Base-by-base conservation (phyloP, 164 flowering plant genomes). In the Berberis thunbergii region DNA sequence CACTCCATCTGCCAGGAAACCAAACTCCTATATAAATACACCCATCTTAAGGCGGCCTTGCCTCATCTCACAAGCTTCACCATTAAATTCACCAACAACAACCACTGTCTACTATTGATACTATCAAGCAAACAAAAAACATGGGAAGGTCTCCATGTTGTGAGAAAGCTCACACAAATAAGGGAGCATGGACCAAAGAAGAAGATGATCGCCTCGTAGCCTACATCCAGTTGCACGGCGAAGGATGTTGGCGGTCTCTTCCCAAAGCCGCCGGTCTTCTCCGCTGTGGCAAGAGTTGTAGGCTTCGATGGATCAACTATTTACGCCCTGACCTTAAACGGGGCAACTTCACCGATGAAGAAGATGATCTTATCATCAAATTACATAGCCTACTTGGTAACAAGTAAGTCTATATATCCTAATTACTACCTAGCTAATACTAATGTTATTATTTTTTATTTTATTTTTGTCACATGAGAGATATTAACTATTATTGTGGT, bases 71-170 rank as follows among this genome's bases (percentile, higher is more conserved):
- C 61, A 61, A 26, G 59, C 70, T 61, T 67, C 76, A 61, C 57
- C 64, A 2, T 38, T 57, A 54, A 44, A 62, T 62, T 54, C 61
- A 61, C 40, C 44, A 61, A 50, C 49, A 56, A 26, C 26, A 26
- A 26, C 26, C 26, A 26, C 26, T 26, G 26, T 26, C 26, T 26
- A 26, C 26, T 26, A 26, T 26, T 26, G 26, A 26, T 26, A 26
- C 26, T 26, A 26, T 26, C 26, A 26, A 26, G 26, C 26, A 26
- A 26, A 26, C 26, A 26, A 26, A 26, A 26, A 26, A 11, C 73
- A 92, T 85, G 89, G 98, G 98, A 49, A 84, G 98, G 79, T 94
- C 98, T 55, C 98, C 98, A 45, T 94, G 98, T 69, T 94, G 98
- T 70, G 98, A 91, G 74, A 94, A 91, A 72, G 97, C 96, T 69